phyloP scores from a whole-genome alignment of 23 red algal genomes.

The Agarophyton chilense region DNA sequence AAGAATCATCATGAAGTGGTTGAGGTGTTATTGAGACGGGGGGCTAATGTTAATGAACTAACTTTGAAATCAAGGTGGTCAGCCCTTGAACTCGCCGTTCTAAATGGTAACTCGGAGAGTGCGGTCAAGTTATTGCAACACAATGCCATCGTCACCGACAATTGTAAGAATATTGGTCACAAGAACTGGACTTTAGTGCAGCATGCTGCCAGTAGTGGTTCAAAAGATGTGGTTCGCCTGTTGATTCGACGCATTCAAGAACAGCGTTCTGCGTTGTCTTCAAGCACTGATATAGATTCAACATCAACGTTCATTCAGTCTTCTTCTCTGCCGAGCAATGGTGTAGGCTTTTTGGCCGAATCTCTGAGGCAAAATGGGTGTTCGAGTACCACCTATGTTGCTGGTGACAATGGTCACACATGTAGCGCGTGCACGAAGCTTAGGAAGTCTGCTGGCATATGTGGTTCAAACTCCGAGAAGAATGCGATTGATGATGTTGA shows the following conservation, averaged over 20 bases:
- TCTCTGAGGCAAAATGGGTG: neutral
- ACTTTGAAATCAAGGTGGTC: conserved; percentile 85
- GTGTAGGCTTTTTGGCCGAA: neutral
- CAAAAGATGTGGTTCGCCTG: conserved; percentile 86
- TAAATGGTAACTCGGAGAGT: conserved; percentile 77
- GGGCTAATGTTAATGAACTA: conserved; percentile 80
- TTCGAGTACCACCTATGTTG: neutral
- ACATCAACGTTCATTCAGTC: neutral
- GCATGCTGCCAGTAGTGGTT: conserved; percentile 68
- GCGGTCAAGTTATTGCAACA: conserved; percentile 43
- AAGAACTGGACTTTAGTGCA: conserved; percentile 86
- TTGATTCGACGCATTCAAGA: conserved; percentile 70
- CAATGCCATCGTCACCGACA: conserved; percentile 50
- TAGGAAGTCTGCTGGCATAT: neutral
- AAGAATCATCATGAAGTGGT: conserved; percentile 83
- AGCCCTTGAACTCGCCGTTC: conserved; percentile 89
- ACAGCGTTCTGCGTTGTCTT: conserved; percentile 2
- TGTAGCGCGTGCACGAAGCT: conserved; percentile 20
- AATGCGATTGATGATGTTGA: neutral
- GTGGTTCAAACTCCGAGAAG: neutral
- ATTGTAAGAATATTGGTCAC: conserved; percentile 41
- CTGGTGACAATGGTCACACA: neutral
- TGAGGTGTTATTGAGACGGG: conserved; percentile 63
- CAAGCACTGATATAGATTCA: neutral
- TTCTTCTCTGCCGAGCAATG: neutral